Conservation (phyloP, 2,329 filamentous ascomycete genomes). For the Trichoderma asperellum region DNA sequence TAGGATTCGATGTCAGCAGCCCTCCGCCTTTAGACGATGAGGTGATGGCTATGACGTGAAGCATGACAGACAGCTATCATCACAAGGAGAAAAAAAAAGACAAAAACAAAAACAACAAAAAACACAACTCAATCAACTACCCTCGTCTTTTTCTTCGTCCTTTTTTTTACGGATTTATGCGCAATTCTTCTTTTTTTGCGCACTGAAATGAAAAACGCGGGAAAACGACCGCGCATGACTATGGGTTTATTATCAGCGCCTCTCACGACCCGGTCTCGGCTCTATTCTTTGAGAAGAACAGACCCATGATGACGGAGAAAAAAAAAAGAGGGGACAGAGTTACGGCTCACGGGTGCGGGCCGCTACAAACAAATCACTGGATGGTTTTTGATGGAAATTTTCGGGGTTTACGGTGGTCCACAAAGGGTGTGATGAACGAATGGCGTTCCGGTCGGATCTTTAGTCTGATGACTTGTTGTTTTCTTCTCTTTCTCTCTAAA, state of each 20-base stretch:
- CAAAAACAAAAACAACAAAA: background rate
- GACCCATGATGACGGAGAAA: slow-evolving; percentile 19
- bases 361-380: slow-evolving; percentile 32
- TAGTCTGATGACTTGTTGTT: slow-evolving; percentile 30
- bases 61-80: background rate
- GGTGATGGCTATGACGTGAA: background rate
- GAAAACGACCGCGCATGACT: slow-evolving; percentile 12
- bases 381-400: slow-evolving; percentile 29
- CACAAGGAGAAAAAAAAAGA: background rate
- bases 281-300: slow-evolving; percentile 3
- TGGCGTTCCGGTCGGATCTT: slow-evolving; percentile 32
- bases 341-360: slow-evolving; percentile 24
- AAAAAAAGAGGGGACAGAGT: slow-evolving; percentile 7
- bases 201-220: slow-evolving; percentile 17
- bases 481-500: background rate
- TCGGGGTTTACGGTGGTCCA: slow-evolving; percentile 28
- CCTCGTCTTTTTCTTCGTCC: background rate
- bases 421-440: slow-evolving; percentile 30
- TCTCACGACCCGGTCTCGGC: slow-evolving; percentile 14
- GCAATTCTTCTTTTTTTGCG: slow-evolving; percentile 6
- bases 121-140: background rate
- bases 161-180: background rate
- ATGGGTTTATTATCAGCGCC: slow-evolving; percentile 18
- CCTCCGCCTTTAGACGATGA: background rate
- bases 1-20: slow-evolving; percentile 33